Conservation (phyloP, 1,139 yeast genomes). For the Geotrichum europaeum region DNA sequence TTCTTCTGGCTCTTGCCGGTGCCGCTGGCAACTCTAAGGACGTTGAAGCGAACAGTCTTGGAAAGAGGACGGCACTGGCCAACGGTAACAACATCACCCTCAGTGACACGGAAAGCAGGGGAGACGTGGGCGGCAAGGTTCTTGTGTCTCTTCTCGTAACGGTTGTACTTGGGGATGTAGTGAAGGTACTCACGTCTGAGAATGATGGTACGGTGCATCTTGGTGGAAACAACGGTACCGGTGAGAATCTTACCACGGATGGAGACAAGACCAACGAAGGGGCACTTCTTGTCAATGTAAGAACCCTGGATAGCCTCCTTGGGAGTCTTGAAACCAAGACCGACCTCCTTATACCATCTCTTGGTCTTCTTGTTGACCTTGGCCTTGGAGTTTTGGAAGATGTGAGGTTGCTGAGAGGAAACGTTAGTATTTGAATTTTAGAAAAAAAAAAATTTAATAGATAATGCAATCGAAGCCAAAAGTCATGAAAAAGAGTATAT, state of each 20-base stretch:
- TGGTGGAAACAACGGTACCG: slow-evolving; percentile 95
- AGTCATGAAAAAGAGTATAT: not conserved
- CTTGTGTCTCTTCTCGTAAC: slow-evolving; percentile 99
- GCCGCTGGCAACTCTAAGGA: slow-evolving; percentile 88
- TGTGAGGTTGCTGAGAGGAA: slow-evolving; percentile 86
- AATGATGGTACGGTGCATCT: slow-evolving; percentile 99
- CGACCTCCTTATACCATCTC: slow-evolving; percentile 99
- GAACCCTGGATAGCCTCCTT: slow-evolving; percentile 96
- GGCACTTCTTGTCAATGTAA: slow-evolving; percentile 99
- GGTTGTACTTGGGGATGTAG: slow-evolving; percentile 99
- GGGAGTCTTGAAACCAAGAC: slow-evolving; percentile 99
- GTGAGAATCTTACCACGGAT: slow-evolving; percentile 99
- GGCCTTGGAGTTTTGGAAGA: slow-evolving; percentile 99
- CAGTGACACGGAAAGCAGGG: slow-evolving; percentile 99
- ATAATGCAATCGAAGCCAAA: not conserved
- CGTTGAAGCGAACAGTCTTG: slow-evolving; percentile 99
- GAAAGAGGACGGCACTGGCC: slow-evolving; percentile 99
- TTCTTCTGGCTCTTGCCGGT: slow-evolving; percentile 56
- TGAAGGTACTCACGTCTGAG: slow-evolving; percentile 99
- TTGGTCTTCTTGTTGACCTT: slow-evolving; percentile 98
- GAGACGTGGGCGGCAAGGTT: slow-evolving; percentile 99
- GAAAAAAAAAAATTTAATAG: not conserved
- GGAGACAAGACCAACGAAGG: slow-evolving; percentile 93
- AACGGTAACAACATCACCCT: slow-evolving; percentile 98
- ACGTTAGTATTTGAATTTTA: slow-evolving; percentile 2